Percentiles rank a stretch among this genome's conserved stretches.
phyloP scores from a whole-genome alignment of 768 basidiomycete species.

The Mycena vitilis region DNA sequence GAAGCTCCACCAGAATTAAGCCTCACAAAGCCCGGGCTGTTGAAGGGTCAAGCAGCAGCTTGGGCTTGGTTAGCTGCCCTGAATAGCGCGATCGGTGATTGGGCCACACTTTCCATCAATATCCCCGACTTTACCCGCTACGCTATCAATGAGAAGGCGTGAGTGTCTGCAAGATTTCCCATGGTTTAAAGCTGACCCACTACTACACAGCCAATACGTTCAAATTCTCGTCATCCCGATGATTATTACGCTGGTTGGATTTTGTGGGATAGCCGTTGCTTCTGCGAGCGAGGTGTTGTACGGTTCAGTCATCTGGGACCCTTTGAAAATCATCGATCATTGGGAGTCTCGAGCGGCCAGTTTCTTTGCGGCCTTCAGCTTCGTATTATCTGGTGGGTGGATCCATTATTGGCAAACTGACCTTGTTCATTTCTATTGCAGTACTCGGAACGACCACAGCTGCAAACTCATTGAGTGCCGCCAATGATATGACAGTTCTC shows the following conservation, averaged over 20 bases:
- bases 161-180: not conserved
- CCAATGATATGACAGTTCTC: constrained; percentile 87
- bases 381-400: constrained; percentile 65
- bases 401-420: not conserved
- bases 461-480: constrained; percentile 77
- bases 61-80: constrained; percentile 85
- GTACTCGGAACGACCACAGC: constrained; percentile 78
- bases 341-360: constrained; percentile 84
- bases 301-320: constrained; percentile 76
- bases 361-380: constrained; percentile 84
- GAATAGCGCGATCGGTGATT: constrained; percentile 81
- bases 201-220: constrained; percentile 61
- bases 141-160: constrained; percentile 69
- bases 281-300: constrained; percentile 80
- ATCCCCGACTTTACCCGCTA: constrained; percentile 92
- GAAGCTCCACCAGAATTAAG: constrained; percentile 70
- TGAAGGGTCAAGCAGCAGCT: constrained; percentile 63
- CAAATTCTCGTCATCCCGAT: constrained; percentile 83
- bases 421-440: not conserved
- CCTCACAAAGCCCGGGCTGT: constrained; percentile 62
- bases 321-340: constrained; percentile 74
- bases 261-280: constrained; percentile 86
- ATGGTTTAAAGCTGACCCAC: too few species aligned
- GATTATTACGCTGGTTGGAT: constrained; percentile 77
- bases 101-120: constrained; percentile 78